Evolutionary conservation across 1,139 yeast genomes (phyloP), one percentile per base, ranked within the genome.

Genomic region (Taphrina wiesneri): DNA sequence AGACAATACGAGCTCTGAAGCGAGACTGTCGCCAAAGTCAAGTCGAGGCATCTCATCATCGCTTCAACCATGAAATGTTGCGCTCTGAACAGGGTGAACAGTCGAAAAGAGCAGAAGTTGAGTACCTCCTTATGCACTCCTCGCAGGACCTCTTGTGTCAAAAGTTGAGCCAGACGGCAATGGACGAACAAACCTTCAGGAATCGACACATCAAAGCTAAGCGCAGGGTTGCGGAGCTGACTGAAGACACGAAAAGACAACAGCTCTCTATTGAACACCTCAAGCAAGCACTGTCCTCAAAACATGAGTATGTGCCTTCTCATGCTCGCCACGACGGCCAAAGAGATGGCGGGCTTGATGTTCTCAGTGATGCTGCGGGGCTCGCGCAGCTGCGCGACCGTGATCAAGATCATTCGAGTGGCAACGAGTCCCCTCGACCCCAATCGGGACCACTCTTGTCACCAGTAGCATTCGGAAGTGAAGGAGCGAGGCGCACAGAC

Each of bases 291-390:
- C 57, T 52, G 19, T 26, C 64, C 19, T 1, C 64, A 19, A 15
- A 19, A 28, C 49, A 5, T 13, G 28, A 28, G 26, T 21, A n/a
- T 46, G 13, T 23, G 53, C 45, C 28, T 25, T 30, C 39, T 25
- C n/a, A 21, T 7, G 28, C 28, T 15, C 19, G 56, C 21, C 52
- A 17, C 21, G 57, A 9, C 17, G 21, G 30, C 7, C 54, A 26
- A 32, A 34, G 53, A 11, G 56, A 49, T 19, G 51, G 47, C 5
- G 64, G 64, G 2, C 57, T 60, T 23, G 64, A 51, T 25, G 64
- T 60, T 7, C 57, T 60, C 32, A 60, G 64, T 41, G 56, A 51
- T 51, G 64, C 64, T 11, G 64, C 64, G 17, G 56, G 64, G 3
- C 51, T 53, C 11, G 62, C 43, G 15, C 52, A 56, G 62, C 41